These are phyloP conservation scores for Pinus taeda DNA, from an alignment of 75 land plant genomes.

Conservation along the genomic window DNA sequence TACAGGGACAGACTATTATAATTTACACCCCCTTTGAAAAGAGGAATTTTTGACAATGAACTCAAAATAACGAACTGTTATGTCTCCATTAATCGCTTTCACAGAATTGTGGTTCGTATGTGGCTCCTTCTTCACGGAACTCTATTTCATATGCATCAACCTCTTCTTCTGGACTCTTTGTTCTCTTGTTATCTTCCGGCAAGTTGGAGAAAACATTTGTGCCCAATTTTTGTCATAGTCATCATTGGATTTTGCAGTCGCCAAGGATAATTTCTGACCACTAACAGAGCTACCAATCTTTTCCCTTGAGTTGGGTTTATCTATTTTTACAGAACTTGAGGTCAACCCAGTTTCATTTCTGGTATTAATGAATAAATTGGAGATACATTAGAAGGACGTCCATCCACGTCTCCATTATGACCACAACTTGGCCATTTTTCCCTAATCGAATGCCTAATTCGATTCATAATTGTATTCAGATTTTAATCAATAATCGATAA, in stretches of 20 bases:
- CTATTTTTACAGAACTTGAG: constrained; percentile 8
- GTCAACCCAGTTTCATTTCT: constrained; percentile 9
- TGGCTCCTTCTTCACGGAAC: too few relatives aligned
- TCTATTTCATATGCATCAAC: too few relatives aligned
- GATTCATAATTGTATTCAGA: too few relatives aligned
- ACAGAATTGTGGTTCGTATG: too few relatives aligned
- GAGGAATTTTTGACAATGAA: too few relatives aligned
- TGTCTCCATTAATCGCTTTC: too few relatives aligned
- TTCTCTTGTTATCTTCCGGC: constrained; percentile 60
- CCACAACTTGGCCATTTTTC: too few relatives aligned
- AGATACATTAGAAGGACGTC: neutral
- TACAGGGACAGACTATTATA: too few relatives aligned
- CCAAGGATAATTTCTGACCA: constrained; percentile 12
- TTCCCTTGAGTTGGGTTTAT: constrained; percentile 5
- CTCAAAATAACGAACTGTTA: too few relatives aligned
- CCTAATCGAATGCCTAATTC: too few relatives aligned
- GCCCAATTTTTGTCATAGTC: constrained; percentile 34
- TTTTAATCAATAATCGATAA: too few relatives aligned
- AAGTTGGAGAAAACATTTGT: constrained; percentile 62
- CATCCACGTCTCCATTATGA: constrained; percentile 6
- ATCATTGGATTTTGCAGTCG: constrained; percentile 24
- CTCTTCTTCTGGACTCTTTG: constrained; percentile 70
- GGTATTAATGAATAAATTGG: neutral
- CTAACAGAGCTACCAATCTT: neutral
- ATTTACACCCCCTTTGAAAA: too few relatives aligned